Evolutionary conservation across 176 grass and related monocot genomes (phyloP), one percentile per base, ranked within the genome.

Genomic region (Triticum monococcum): DNA sequence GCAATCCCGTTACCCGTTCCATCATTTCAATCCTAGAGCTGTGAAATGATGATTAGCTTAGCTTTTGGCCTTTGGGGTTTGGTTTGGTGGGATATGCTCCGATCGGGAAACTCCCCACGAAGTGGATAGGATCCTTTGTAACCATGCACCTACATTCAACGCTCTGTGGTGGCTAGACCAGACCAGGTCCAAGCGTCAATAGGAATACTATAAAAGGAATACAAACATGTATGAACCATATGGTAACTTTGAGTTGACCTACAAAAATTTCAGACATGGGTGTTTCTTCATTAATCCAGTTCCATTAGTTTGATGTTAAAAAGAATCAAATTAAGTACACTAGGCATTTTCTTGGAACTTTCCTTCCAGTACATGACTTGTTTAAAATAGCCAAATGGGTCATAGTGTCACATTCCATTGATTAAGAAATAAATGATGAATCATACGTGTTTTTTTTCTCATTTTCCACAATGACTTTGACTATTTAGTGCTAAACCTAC

Each of bases 61-160:
- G 56, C 56, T 59, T 59, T 59, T 22, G 20, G 17, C 23, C 41
- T 75, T 50, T 70, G 17, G 37, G 30, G 36, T 71, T 90, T 83
- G 75, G 66, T 73, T 79, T 48, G 80, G 48, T 74, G 45, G 35
- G 50, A 83, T 64, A 37, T 66, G 54, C 28, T 26, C 32, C 14
- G 59, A 70, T 32, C 61, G 79, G 63, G 61, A 69, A 79, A 79
- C 43, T 50, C 28, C 68, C 33, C 13, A 83, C 38, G 40, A 79
- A 64, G 59, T 46, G 75, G 74, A 87, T 83, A 79, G 33, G 84
- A 87, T 84, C 60, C 1, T 84, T 46, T 80, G 89, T 87, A 59
- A 57, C 30, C 73, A 71, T 36, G 11, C 12, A 35, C 64, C 24
- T 67, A 23, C 81, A 9, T 79, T 87, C 80, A 73, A 79, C 13